Evolutionary conservation across 1,284 basidiomycete genomes (phyloP).

Genomic region (Schizophyllum amplum): DNA sequence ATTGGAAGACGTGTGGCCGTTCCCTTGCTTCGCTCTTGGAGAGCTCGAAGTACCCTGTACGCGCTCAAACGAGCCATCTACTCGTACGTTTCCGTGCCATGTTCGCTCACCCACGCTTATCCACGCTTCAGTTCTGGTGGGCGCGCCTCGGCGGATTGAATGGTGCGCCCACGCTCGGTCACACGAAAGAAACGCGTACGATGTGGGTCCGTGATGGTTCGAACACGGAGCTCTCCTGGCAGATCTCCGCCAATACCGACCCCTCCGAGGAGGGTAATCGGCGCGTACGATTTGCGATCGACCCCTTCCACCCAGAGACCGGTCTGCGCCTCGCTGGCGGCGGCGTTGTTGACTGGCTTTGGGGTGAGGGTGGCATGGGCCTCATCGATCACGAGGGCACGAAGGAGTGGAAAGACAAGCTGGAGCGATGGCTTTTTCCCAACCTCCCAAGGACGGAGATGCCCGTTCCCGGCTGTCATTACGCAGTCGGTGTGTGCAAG

Average conservation of each 20-base stretch:
- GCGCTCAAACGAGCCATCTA: constrained; percentile 12
- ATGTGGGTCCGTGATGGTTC: constrained; percentile 12
- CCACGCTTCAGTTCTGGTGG: constrained; percentile 13
- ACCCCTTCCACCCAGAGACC: constrained; percentile 13
- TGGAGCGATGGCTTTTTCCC: constrained; percentile 14
- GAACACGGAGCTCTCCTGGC: constrained; percentile 12
- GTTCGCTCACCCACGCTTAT: not conserved
- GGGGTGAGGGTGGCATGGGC: constrained; percentile 10
- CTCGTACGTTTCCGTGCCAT: constrained; percentile 3
- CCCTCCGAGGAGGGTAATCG: constrained; percentile 10
- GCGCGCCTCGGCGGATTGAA: constrained; percentile 15
- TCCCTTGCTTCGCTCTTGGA: constrained; percentile 11
- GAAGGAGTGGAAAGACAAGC: constrained; percentile 12
- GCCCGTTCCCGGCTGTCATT: constrained; percentile 11
- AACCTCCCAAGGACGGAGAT: constrained; percentile 8
- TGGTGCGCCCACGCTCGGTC: constrained; percentile 8
- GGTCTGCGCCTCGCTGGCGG: constrained; percentile 12
- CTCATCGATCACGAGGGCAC: constrained; percentile 12
- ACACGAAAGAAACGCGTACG: constrained; percentile 7
- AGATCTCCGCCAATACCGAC: constrained; percentile 10
- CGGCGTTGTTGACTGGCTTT: constrained; percentile 9
- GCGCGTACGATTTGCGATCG: constrained; percentile 12
- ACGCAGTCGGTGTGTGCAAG: constrained; percentile 10
- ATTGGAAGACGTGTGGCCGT: constrained; percentile 9
- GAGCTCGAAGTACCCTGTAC: constrained; percentile 14